Percentiles rank a stretch among this genome's conserved stretches.
phyloP scores from a whole-genome alignment of 352 stramenopile genomes.

The Paralagenidium karlingii region DNA sequence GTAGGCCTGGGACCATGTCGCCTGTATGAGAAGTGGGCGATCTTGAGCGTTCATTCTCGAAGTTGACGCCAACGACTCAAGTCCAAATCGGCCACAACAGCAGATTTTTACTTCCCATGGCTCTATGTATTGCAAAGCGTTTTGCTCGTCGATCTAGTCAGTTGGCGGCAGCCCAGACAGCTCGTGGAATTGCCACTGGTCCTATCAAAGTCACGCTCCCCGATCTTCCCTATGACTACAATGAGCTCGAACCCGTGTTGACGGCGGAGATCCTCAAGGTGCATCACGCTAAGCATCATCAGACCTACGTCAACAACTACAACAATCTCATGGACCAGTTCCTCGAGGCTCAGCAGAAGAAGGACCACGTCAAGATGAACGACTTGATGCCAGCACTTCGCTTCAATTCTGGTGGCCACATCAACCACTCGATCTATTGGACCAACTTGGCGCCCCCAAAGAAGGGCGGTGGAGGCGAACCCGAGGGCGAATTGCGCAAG shows the following conservation, averaged over 20 bases:
- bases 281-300: constrained; percentile 96
- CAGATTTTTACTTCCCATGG: no score
- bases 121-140: no score
- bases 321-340: constrained; percentile 91
- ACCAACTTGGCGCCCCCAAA: constrained; percentile 87
- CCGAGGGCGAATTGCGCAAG: constrained; percentile 70
- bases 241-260: constrained; percentile 79
- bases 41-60: no score
- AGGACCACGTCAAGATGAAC: constrained; percentile 87
- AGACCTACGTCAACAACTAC: constrained; percentile 94
- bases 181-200: constrained; percentile 48
- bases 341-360: constrained; percentile 74
- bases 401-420: constrained; percentile 97
- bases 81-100: no score
- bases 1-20: no score
- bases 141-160: no score
- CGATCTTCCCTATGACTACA: constrained; percentile 80
- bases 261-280: constrained; percentile 87
- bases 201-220: constrained; percentile 76
- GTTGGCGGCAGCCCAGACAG: no score
- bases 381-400: constrained; percentile 87
- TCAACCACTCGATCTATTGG: constrained; percentile 99
- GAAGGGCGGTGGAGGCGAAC: constrained; percentile 68
- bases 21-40: no score
- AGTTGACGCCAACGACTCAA: no score